Evolutionary conservation across 768 basidiomycete genomes (phyloP), one percentile per base, ranked within the genome.

Genomic region (Phlebiopsis flavidoalba): DNA sequence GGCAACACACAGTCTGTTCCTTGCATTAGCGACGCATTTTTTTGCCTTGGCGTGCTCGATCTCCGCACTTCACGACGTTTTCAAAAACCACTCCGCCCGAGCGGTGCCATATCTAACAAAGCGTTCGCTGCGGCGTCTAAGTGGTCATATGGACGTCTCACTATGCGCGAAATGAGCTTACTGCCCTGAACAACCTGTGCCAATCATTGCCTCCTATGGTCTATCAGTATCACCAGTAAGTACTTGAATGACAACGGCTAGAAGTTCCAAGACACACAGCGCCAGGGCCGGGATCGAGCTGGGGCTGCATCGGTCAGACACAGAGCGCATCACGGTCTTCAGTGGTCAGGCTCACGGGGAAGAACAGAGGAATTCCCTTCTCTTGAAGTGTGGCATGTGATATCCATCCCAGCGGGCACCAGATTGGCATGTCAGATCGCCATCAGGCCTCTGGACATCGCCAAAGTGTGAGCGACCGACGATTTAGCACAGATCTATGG

Each of bases 191-290:
- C 91, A 94, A 8, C 91, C 91, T 1, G 92, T 95, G 8, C 87
- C 87, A 54, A 91, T 85, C 91, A 93, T 94, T n/a, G 6, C 93
- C 91, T 11, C 92, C 93, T 63, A 93, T 91, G 14, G 91, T 91
- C 78, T 89, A 54, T 31, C 24, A 53, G 3, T 17, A 58, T 10
- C 17, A 48, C 12, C 50, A 22, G 26, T 63, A n/a, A 59, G 52
- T 37, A 15, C 35, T 35, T 19, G 5, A 22, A 40, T 22, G 14
- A n/a, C 31, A 15, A 22, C 4, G 24, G 8, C 53, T 33, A 17
- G 43, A 15, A 22, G 14, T 50, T 31, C 26, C 26, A 40, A n/a
- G 22, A 62, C 84, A 69, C 67, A 88, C 86, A 12, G 79, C 78
- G 24, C 78, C 77, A 7, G 78, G 79, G 36, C 76, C 78, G 37